Evolutionary conservation across 352 stramenopile genomes (phyloP).

Genomic region (Globisporangium emineosum): DNA sequence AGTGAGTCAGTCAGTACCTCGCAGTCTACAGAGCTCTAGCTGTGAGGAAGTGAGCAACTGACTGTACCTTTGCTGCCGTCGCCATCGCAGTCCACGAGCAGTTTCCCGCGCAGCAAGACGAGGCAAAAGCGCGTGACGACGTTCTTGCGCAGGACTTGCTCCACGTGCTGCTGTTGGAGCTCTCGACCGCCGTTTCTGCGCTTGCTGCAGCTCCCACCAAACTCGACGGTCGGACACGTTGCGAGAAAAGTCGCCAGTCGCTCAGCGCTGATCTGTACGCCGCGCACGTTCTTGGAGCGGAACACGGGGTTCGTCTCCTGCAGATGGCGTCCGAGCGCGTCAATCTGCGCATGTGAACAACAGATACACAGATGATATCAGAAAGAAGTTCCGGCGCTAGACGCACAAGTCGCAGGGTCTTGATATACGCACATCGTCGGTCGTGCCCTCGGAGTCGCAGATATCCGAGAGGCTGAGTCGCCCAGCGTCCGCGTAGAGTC

Average conservation of each 20-base stretch:
- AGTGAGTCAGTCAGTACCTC: not conserved
- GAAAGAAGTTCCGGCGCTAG: too few species aligned
- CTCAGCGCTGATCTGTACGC: constrained; percentile 23
- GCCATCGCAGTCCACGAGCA: constrained; percentile 27
- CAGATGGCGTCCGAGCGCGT: constrained; percentile 28
- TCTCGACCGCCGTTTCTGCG: not conserved
- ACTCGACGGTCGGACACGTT: constrained; percentile 31
- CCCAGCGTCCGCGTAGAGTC: constrained; percentile 41
- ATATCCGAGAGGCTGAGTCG: constrained; percentile 47
- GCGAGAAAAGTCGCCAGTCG: constrained; percentile 27
- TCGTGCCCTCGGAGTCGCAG: constrained; percentile 32
- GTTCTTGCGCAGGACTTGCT: constrained; percentile 26
- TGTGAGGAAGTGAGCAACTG: not conserved
- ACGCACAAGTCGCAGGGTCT: too few species aligned
- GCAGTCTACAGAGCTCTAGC: not conserved
- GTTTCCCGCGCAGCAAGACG: constrained; percentile 33
- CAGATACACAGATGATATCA: too few species aligned
- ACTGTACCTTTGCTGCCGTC: constrained; percentile 15
- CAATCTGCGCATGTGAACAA: constrained; percentile 19
- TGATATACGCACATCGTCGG: constrained; percentile 28
- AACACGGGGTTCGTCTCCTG: constrained; percentile 35
- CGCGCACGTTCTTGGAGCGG: constrained; percentile 26
- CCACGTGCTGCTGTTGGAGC: constrained; percentile 7
- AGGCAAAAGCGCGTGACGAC: constrained; percentile 31
- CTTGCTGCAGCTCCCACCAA: constrained; percentile 3